Percentiles rank a stretch among this genome's conserved stretches.
These are phyloP conservation scores for Morella rubra DNA, from an alignment of 306 rosid species.

Conservation along the genomic window DNA sequence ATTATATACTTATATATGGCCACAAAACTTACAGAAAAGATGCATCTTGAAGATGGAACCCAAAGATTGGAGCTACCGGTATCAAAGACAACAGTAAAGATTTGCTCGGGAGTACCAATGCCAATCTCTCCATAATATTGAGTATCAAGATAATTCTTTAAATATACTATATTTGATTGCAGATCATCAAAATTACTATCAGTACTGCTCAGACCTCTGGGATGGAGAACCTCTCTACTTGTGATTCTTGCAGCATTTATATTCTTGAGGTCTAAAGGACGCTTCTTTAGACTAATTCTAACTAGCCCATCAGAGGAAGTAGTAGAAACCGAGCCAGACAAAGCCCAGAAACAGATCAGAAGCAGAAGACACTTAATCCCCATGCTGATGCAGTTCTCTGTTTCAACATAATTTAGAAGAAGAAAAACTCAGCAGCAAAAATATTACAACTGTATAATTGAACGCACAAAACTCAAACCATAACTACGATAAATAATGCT, in stretches of 20 bases:
- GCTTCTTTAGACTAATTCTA: constrained; percentile 39
- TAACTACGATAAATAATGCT: neutral
- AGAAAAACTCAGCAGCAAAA: neutral
- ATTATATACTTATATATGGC: constrained; percentile 1
- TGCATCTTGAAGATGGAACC: constrained; percentile 78
- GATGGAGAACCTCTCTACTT: neutral
- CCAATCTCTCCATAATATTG: constrained; percentile 75
- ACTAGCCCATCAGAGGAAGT: constrained; percentile 31
- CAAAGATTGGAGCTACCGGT: constrained; percentile 80
- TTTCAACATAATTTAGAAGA: neutral
- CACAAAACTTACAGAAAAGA: constrained; percentile 54
- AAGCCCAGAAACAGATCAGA: constrained; percentile 27
- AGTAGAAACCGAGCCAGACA: constrained; percentile 10
- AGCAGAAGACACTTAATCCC: constrained; percentile 23
- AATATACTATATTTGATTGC: constrained; percentile 33
- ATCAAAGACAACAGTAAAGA: constrained; percentile 66
- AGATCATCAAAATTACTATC: neutral
- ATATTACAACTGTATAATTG: neutral
- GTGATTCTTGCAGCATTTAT: constrained; percentile 36
- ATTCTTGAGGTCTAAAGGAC: constrained; percentile 32
- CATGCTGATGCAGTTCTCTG: constrained; percentile 22
- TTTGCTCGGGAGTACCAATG: constrained; percentile 72
- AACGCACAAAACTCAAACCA: neutral
- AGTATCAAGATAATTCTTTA: constrained; percentile 65
- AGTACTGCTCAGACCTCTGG: neutral